Evolutionary conservation across 371 early-diverging fungal species (phyloP).

Genomic region (Batkoa obscura): DNA sequence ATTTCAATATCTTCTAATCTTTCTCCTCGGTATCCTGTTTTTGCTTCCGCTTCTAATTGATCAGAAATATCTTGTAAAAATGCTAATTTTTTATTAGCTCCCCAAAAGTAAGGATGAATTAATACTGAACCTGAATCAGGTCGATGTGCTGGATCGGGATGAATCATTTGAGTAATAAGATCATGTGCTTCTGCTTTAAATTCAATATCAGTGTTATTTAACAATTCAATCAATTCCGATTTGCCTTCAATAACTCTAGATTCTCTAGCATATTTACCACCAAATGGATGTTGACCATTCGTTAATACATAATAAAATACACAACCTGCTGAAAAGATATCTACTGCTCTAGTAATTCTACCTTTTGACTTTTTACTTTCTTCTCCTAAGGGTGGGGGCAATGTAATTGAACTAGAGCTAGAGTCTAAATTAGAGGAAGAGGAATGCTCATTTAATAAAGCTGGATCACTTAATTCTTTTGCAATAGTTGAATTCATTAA

Average conservation of each 20-base stretch:
- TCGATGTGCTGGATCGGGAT: slow-evolving; percentile 46
- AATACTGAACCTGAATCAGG: slow-evolving; percentile 56
- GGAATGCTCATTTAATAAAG: too few relatives aligned
- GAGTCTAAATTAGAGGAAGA: slow-evolving; percentile 6
- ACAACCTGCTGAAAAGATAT: slow-evolving; percentile 89
- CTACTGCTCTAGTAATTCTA: slow-evolving; percentile 72
- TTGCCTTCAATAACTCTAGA: slow-evolving; percentile 59
- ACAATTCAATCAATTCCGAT: slow-evolving; percentile 40
- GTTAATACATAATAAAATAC: slow-evolving; percentile 81
- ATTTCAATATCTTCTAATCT: slow-evolving; percentile 46
- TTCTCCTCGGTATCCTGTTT: slow-evolving; percentile 19
- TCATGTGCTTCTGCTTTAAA: slow-evolving; percentile 72
- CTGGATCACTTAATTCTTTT: too few relatives aligned
- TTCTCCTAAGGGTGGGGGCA: background rate
- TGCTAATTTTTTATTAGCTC: slow-evolving; percentile 47
- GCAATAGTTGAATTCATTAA: slow-evolving; percentile 14
- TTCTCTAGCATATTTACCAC: slow-evolving; percentile 70
- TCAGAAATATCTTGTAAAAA: slow-evolving; percentile 92
- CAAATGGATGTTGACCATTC: slow-evolving; percentile 87
- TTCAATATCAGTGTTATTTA: slow-evolving; percentile 30
- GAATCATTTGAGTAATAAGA: slow-evolving; percentile 75
- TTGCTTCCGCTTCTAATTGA: slow-evolving; percentile 70
- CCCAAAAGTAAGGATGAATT: slow-evolving; percentile 91
- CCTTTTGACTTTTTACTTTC: slow-evolving; percentile 5
- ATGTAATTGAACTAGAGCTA: background rate